Evolutionary conservation across 257 asterid species (phyloP).

Genomic region (Petunia secreta): DNA sequence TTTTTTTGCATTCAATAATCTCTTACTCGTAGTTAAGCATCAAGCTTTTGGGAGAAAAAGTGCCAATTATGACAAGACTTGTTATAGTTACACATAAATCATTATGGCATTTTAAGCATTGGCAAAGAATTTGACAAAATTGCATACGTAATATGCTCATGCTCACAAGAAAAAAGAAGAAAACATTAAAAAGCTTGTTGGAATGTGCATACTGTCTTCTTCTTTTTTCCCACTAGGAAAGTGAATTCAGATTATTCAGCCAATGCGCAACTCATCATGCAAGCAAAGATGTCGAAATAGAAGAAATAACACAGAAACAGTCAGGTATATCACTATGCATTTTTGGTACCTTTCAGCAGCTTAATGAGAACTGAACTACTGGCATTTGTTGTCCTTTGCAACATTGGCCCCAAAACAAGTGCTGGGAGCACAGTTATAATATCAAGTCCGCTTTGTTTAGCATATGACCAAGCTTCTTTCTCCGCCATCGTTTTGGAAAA

Average conservation of each 20-base stretch:
- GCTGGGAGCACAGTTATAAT: slow-evolving; percentile 64
- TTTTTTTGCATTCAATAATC: background rate
- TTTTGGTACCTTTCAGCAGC: slow-evolving; percentile 60
- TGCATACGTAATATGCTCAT: background rate
- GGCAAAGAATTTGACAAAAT: background rate
- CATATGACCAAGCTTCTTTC: slow-evolving; percentile 64
- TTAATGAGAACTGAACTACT: slow-evolving; percentile 66
- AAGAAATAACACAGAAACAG: slow-evolving; percentile 1
- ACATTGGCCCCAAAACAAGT: slow-evolving; percentile 71
- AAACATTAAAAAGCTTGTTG: background rate
- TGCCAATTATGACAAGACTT: background rate
- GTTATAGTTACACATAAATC: background rate
- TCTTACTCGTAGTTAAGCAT: background rate
- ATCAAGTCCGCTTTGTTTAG: slow-evolving; percentile 56
- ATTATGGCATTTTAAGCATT: background rate
- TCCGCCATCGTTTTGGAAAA: slow-evolving; percentile 79
- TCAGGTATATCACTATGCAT: background rate
- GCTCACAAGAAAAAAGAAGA: background rate
- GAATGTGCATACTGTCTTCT: background rate
- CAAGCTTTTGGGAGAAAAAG: background rate
- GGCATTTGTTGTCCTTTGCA: slow-evolving; percentile 57
- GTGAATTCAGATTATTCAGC: background rate
- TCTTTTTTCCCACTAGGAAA: background rate
- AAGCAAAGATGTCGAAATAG: background rate
- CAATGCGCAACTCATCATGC: background rate